phyloP scores from a whole-genome alignment of 305 asterid genomes.

The Fraxinus greggii region DNA sequence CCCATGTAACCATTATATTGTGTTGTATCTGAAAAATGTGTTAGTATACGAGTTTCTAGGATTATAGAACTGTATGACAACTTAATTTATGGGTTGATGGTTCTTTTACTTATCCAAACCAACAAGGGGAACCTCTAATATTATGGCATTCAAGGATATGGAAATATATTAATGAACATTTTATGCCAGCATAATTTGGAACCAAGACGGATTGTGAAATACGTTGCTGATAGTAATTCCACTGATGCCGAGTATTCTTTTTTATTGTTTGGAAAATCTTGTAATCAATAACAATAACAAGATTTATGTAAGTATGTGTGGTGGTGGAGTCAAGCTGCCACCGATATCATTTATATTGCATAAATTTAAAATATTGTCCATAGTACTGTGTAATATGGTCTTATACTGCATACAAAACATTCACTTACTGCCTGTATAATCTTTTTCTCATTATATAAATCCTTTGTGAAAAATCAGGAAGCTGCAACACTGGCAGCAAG shows the following conservation, averaged over 20 bases:
- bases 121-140: too few relatives aligned
- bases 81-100: too few relatives aligned
- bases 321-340: not conserved
- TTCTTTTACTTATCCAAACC: too few relatives aligned
- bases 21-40: not conserved
- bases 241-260: not conserved
- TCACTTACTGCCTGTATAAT: not conserved
- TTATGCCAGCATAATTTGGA: not conserved
- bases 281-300: not conserved
- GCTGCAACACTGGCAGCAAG: slow-evolving; percentile 45
- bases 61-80: too few relatives aligned
- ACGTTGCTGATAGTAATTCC: not conserved
- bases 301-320: not conserved
- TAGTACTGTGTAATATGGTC: not conserved
- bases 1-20: not conserved
- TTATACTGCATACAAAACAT: not conserved
- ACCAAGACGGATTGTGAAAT: not conserved
- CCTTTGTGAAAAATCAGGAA: slow-evolving; percentile 30
- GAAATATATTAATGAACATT: not conserved
- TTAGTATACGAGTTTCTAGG: not conserved
- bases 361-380: not conserved
- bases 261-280: not conserved
- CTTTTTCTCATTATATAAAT: not conserved
- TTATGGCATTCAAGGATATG: not conserved
- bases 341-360: not conserved